Evolutionary conservation across 768 basidiomycete species (phyloP).

Genomic region (Suillus occidentalis): DNA sequence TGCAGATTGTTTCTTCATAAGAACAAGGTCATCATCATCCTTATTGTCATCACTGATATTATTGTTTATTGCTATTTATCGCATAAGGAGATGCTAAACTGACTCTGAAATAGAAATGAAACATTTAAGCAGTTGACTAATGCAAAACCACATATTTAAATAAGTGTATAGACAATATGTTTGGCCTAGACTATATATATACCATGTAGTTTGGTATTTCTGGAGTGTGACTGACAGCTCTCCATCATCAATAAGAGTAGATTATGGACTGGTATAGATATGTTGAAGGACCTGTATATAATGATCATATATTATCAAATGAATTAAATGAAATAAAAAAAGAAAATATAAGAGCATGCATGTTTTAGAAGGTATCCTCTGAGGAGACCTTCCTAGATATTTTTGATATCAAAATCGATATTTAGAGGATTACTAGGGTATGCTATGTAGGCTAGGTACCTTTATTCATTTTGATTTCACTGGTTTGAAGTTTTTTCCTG

Average conservation of each 20-base stretch:
- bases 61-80: too few species aligned
- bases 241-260: neutral
- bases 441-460: neutral
- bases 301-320: neutral
- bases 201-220: neutral
- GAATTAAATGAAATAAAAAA: neutral
- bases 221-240: neutral
- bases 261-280: neutral
- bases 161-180: neutral
- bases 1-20: too few species aligned
- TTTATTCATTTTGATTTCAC: neutral
- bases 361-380: neutral
- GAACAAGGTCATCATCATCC: too few species aligned
- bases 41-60: too few species aligned
- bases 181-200: neutral
- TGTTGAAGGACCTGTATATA: neutral
- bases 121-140: too few species aligned
- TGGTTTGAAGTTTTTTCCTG: neutral
- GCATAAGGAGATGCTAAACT: too few species aligned
- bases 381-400: neutral
- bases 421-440: neutral
- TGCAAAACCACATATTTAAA: too few species aligned
- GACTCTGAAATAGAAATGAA: too few species aligned
- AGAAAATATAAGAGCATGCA: too few species aligned
- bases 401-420: neutral